phyloP scores from a whole-genome alignment of 2,329 filamentous ascomycete species.

The Trichophyton mentagrophytes region DNA sequence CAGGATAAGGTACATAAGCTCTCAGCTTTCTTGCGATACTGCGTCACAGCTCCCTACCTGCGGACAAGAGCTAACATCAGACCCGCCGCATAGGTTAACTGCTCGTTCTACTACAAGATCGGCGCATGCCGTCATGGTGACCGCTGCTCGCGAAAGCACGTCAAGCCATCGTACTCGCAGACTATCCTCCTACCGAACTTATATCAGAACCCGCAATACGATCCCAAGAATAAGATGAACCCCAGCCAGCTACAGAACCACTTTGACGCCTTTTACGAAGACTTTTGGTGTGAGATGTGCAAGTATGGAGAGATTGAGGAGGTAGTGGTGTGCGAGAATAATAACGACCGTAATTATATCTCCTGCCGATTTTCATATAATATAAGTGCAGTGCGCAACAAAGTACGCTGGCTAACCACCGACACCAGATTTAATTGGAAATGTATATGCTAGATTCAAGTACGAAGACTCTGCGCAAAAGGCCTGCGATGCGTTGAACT shows the following conservation, averaged over 20 bases:
- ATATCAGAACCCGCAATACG: slow-evolving; percentile 97
- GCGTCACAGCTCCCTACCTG: not conserved
- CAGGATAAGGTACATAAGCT: slow-evolving; percentile 68
- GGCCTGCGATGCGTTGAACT: slow-evolving; percentile 88
- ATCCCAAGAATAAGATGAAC: slow-evolving; percentile 95
- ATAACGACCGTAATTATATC: slow-evolving; percentile 67
- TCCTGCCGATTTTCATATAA: slow-evolving; percentile 16
- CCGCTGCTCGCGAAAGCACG: slow-evolving; percentile 94
- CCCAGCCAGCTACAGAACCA: slow-evolving; percentile 92
- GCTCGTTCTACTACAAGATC: slow-evolving; percentile 99
- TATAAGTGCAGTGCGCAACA: slow-evolving; percentile 16
- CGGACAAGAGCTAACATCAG: slow-evolving; percentile 13
- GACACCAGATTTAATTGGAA: slow-evolving; percentile 72
- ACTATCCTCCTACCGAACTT: slow-evolving; percentile 97
- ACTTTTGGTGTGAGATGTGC: slow-evolving; percentile 99
- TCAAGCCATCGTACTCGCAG: slow-evolving; percentile 96
- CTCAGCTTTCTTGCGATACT: not conserved
- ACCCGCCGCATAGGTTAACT: slow-evolving; percentile 54
- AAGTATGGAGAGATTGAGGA: slow-evolving; percentile 97
- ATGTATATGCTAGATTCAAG: slow-evolving; percentile 99
- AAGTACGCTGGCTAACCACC: not conserved
- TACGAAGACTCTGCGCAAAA: slow-evolving; percentile 93
- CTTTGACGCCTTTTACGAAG: slow-evolving; percentile 99
- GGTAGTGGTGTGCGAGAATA: slow-evolving; percentile 97
- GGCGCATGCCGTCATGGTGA: slow-evolving; percentile 97